Evolutionary conservation across 2,329 filamentous ascomycete genomes (phyloP), one percentile per base, ranked within the genome.

Genomic region (Hortaea werneckii): DNA sequence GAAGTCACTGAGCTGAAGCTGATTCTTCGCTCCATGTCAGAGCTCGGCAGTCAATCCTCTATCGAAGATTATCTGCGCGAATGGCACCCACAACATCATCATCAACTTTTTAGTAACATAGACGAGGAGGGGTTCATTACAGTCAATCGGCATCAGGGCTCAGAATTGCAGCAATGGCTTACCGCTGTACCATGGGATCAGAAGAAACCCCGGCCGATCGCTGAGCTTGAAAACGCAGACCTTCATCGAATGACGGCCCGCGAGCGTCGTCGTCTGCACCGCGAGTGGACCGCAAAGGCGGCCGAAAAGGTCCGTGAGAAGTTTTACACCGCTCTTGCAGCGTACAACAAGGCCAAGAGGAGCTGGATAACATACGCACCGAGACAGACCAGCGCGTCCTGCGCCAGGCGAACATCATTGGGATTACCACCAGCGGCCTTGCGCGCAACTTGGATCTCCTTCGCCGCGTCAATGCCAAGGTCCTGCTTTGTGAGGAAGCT

Each of bases 351-450:
- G 42, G 42, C 6, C 55, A 54, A 34, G 10, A 29, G 4, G 30
- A 41, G 9, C 45, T 56, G 9, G 52, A 63, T 9, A 54, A 59
- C 1, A 54, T 66, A n/a, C 53, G 61, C 10, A 54, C 61, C 2
- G 68, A 72, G n/a, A n/a, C 58, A 1, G 60, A 69, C 11, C 60
- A 64, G n/a, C 58, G 69, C 9, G 56, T 67, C 1, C 50, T 73
- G 1, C 52, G 59, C 26, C 53, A 60, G 13, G 73, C 73, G 0
- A 62, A 75, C 5, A 66, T 83, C 4, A 70, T 83, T 38, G 79
- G 79, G 0, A 63, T 79, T 1, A 83, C 79, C 0, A 82, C 79
- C 0, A 77, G 74, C 0, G 78, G 78, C 0, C 63, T 82, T 1
- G 79, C 79, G 0, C 63, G 65, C 13, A 72, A 76, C 11, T 59